Percentiles rank a stretch among this genome's conserved stretches.
Conservation (phyloP, 2,329 filamentous ascomycete genomes). For the Neocatenulostroma microsporum region DNA sequence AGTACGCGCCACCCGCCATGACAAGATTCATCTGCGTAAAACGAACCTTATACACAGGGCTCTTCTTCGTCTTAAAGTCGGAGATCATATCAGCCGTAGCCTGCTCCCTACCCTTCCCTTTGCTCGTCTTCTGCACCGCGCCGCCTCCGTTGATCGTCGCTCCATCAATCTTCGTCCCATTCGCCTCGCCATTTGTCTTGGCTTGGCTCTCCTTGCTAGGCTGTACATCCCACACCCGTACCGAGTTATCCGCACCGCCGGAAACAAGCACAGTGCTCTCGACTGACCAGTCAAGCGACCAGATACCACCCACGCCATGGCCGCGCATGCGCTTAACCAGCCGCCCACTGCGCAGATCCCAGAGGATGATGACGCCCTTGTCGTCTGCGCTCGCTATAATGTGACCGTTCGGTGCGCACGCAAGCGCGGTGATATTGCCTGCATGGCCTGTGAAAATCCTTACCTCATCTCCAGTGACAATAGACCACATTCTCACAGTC, state of each 20-base stretch:
- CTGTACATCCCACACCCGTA: constrained; percentile 87
- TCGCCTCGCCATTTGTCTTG: constrained; percentile 27
- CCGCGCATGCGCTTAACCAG: constrained; percentile 88
- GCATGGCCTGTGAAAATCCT: constrained; percentile 88
- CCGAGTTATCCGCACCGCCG: constrained; percentile 83
- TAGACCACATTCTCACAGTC: constrained; percentile 94
- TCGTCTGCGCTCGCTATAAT: constrained; percentile 86
- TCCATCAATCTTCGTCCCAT: constrained; percentile 11
- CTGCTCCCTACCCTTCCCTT: constrained; percentile 77
- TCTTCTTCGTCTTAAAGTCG: constrained; percentile 93
- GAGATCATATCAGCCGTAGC: constrained; percentile 90
- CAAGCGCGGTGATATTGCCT: constrained; percentile 74
- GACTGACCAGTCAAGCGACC: constrained; percentile 85
- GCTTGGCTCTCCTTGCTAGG: constrained; percentile 39
- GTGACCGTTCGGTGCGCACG: constrained; percentile 81
- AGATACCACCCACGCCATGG: constrained; percentile 87
- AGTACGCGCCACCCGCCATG: constrained; percentile 67
- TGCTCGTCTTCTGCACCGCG: constrained; percentile 35
- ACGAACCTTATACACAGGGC: constrained; percentile 82
- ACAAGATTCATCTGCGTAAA: constrained; percentile 96
- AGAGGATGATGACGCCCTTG: constrained; percentile 83
- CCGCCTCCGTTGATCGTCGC: constrained; percentile 12
- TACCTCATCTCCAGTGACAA: constrained; percentile 78
- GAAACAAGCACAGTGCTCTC: constrained; percentile 88
- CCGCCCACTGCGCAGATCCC: constrained; percentile 82